These are phyloP conservation scores for Wickerhamiella lipophila DNA, from an alignment of 805 yeast genomes.

Conservation along the genomic window DNA sequence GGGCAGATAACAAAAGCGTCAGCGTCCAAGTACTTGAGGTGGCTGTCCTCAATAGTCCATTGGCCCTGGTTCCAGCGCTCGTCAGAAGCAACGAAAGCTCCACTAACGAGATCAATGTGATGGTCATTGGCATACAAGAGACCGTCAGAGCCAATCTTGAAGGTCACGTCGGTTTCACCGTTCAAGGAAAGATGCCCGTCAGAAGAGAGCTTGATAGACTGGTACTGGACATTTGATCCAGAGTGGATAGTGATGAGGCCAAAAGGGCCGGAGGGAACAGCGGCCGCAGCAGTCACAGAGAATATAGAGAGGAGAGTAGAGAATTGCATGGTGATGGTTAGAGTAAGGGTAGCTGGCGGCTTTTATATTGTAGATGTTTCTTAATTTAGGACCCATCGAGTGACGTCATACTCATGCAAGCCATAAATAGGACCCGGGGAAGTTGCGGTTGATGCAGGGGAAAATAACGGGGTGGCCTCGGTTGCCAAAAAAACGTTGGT, in stretches of 20 bases:
- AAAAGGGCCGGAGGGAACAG: background rate
- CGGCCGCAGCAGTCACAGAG: background rate
- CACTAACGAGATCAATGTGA: background rate
- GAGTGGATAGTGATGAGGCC: conserved; percentile 1
- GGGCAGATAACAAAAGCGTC: conserved; percentile 1
- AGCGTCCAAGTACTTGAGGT: background rate
- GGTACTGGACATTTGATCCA: conserved; percentile 2
- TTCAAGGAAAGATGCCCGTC: conserved; percentile 2
- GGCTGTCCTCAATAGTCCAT: background rate
- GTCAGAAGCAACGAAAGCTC: background rate
- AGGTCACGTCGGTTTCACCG: conserved; percentile 1
- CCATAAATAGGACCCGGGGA: too few relatives aligned
- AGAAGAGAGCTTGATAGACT: conserved; percentile 1
- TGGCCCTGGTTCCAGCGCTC: background rate
- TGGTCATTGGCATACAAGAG: background rate
- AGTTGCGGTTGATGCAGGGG: too few relatives aligned
- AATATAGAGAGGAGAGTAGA: background rate
- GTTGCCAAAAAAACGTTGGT: too few relatives aligned
- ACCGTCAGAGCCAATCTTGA: background rate
- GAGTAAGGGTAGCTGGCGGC: background rate
- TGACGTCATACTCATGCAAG: too few relatives aligned
- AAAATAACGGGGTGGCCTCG: too few relatives aligned
- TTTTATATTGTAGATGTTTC: background rate
- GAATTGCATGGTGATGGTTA: background rate
- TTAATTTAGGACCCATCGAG: too few relatives aligned